phyloP scores from a whole-genome alignment of 108 stramenopile species.

The Stephanodiscus minutulus region DNA sequence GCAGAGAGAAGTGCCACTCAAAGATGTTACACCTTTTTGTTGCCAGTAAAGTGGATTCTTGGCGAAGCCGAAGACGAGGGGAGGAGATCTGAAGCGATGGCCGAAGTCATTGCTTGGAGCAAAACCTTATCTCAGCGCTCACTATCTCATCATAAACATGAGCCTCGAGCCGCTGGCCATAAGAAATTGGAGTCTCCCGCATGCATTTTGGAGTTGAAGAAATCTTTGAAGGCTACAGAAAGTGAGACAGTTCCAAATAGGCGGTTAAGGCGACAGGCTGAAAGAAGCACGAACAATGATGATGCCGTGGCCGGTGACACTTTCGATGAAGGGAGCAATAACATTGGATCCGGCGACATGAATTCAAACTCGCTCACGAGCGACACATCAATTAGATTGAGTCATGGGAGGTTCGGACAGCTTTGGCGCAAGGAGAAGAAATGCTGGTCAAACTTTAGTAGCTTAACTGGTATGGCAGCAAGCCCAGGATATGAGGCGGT shows the following conservation, averaged over 20 bases:
- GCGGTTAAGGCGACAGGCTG: slow-evolving; percentile 21
- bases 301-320: not conserved
- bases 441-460: slow-evolving; percentile 77
- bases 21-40: slow-evolving; percentile 64
- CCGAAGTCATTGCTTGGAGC: not conserved
- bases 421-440: slow-evolving; percentile 55
- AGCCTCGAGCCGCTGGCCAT: slow-evolving; percentile 12
- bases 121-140: not conserved
- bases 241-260: slow-evolving; percentile 40
- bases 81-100: not conserved
- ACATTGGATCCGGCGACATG: not conserved
- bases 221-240: slow-evolving; percentile 39
- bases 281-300: slow-evolving; percentile 1
- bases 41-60: slow-evolving; percentile 68
- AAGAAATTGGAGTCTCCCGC: slow-evolving; percentile 13
- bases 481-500: slow-evolving; percentile 71
- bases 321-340: slow-evolving; percentile 37
- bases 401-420: slow-evolving; percentile 66
- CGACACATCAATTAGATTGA: slow-evolving; percentile 32
- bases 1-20: slow-evolving; percentile 76
- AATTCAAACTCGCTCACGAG: slow-evolving; percentile 5
- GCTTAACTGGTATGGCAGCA: slow-evolving; percentile 55
- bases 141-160: not conserved
- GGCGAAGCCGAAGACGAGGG: slow-evolving; percentile 17
- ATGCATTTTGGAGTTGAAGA: slow-evolving; percentile 40